Base-by-base conservation (phyloP, 371 early-diverging fungal species). In the Cokeromyces recurvatus region DNA sequence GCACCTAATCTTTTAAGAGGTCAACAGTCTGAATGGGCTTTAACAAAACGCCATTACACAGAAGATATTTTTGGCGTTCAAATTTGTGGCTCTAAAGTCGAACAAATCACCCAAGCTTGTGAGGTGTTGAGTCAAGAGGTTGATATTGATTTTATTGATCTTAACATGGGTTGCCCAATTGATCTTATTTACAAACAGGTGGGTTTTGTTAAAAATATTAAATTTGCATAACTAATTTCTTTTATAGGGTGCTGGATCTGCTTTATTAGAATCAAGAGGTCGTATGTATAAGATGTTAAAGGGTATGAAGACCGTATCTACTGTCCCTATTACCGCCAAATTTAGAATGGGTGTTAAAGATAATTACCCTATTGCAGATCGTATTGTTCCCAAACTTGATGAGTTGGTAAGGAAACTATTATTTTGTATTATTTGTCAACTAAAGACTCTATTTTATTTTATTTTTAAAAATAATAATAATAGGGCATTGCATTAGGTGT, bases 91-190 rank as follows among this genome's bases (percentile, higher is more conserved):
- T 74, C 71, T 46, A 80, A 77, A 38, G 68, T 83, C 10, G 89
- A 92, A 17, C 57, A 71, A 11, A 58, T 92, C 1, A 71, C 79
- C 1, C 70, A 77, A 24, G 85, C 86, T 6, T 78, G 82, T 24
- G 89, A 92, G 55, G 57, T 86, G 16, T 71, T 97, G 50, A 77
- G 81, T 42, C 59, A 76, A 11, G 71, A 82, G 37, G 66, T 78
- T 10, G 74, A 78, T 9, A 84, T 94, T 16, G 97, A 98, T 58
- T 98, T 98, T 65, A 84, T 97, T 32, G 98, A 97, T 68, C 66
- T 97, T 38, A 98, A 98, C 65, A 70, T 91, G 77, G 97, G 98
- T 0, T 98, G 98, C 61, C 98, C 98, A 10, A 89, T 96, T 34
- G 98, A 98, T 51, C 59, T 84, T 20, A 84, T 95, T 9, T 91